Conservation (phyloP, 257 asterid genomes). For the Leptodermis oblonga region DNA sequence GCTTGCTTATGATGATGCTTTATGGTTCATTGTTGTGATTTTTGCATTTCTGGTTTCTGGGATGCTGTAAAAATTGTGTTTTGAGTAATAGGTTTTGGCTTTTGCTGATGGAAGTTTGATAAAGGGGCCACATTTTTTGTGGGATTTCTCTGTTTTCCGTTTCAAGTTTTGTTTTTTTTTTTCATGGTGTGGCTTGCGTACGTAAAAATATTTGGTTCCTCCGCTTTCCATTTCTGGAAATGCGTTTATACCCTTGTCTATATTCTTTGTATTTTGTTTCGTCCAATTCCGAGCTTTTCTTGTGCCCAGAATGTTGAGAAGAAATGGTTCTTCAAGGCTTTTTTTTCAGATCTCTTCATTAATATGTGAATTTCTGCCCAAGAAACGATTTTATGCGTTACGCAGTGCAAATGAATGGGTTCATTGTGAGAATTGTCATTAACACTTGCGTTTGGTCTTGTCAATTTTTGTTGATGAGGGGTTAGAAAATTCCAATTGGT, state of each 20-base stretch:
- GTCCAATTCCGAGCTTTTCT: not conserved
- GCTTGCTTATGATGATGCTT: too few relatives aligned
- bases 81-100: conserved; percentile 6
- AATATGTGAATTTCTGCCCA: conserved; percentile 5
- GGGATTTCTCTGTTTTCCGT: not conserved
- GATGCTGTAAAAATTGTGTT: conserved; percentile 1
- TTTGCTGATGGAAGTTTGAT: conserved; percentile 2
- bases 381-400: conserved; percentile 3
- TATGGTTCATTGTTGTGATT: not conserved
- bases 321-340: not conserved
- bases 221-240: not conserved
- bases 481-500: not conserved
- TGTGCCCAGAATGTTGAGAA: not conserved
- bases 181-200: not conserved
- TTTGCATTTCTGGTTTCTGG: not conserved
- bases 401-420: not conserved
- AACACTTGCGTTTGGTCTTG: not conserved
- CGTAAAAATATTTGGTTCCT: not conserved
- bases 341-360: conserved; percentile 11
- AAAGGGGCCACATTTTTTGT: not conserved
- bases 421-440: not conserved
- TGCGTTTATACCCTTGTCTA: not conserved
- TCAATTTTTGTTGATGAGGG: not conserved
- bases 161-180: not conserved
- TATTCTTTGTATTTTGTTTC: not conserved